Base-by-base conservation (phyloP, 106 monocot species). In the Iris macrosiphon region DNA sequence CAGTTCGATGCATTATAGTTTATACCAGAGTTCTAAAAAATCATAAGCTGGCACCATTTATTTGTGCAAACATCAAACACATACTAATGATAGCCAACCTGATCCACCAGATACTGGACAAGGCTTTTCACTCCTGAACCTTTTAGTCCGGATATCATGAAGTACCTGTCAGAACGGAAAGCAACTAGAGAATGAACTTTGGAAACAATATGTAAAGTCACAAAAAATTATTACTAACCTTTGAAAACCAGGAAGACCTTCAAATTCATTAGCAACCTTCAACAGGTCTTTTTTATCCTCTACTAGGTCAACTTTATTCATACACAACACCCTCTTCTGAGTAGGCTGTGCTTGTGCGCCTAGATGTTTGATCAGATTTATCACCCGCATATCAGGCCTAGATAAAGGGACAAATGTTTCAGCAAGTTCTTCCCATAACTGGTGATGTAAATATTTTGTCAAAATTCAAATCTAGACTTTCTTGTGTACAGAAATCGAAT, bases 261-360 rank as follows among this genome's bases (percentile, higher is more conserved):
- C 77, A 78, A 98, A 98, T 78, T 98, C 91, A 50, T 78, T 77
- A 28, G 83, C 77, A 59, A 91, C 98, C 70, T 98, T 91, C 23
- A 91, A 46, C 47, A 98, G 46, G 40, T 87, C 78, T 70, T 98
- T 98, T 54, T 91, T 98, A 33, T 87, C 83, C 39, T 80, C 67
- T 22, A 98, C 80, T 19, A 91, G 68, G 60, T 98, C 98, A 73
- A 98, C 73, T 66, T 98, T 98, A 48, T 98, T 98, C 90, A 98
- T 87, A 70, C 98, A 98, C 61, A 98, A 78, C 13, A 98, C 52
- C 40, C 98, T 71, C 53, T 78, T 86, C 59, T 98, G 86, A 29
- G 62, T 71, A 31, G 74, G 61, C 6, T 83, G 72, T 26, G 54
- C 75, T 57, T 83, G 52, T 37, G 40, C 70, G 42, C 98, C 98